Base-by-base conservation (phyloP, 768 basidiomycete species). In the Leucocoprinus leucothites region DNA sequence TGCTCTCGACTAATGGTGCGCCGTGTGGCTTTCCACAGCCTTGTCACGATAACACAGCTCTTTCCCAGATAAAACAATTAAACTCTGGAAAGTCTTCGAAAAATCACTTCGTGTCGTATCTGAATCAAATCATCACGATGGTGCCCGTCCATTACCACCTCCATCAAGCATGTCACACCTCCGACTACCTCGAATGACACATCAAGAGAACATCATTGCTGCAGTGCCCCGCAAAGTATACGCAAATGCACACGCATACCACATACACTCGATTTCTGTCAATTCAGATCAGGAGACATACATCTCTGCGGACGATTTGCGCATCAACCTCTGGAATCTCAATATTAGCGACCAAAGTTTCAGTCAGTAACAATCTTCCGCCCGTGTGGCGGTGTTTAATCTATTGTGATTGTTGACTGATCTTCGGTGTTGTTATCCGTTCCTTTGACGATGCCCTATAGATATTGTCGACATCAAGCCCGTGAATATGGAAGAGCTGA, bases 381-480 rank as follows among this genome's bases (percentile, higher is more conserved):
- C n/a, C 31, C 31, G 31, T 31, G 28, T 52, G 40, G 26, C 53
- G 24, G 40, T 41, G 26, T n/a, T 13, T 43, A 28, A 21, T 57
- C 36, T 48, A 42, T 51, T 40, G 18, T 49, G 57, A 60, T 64
- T 53, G 58, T 46, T 59, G 52, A 59, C 60, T 46, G 42, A 49
- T 42, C 28, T n/a, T 31, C 6, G n/a, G 26, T n/a, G 4, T 35
- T n/a, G 45, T 26, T 2, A 31, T 26, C 18, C 35, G 43, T 45
- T 53, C 21, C 31, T 36, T 40, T 34, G 54, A 44, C 13, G 24
- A 42, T 57, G 47, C 48, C 46, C 59, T 51, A 60, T 38, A 99
- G 97, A 99, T 74, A 98, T 99, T 66, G 95, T 99, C 60, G 97
- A 99, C 71, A 98, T 99, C 83, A 99, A 99, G 69, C 97, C 97